Evolutionary conservation across 2,329 filamentous ascomycete genomes (phyloP), one percentile per base, ranked within the genome.

Genomic region (Coccinonectria pachysandricola): DNA sequence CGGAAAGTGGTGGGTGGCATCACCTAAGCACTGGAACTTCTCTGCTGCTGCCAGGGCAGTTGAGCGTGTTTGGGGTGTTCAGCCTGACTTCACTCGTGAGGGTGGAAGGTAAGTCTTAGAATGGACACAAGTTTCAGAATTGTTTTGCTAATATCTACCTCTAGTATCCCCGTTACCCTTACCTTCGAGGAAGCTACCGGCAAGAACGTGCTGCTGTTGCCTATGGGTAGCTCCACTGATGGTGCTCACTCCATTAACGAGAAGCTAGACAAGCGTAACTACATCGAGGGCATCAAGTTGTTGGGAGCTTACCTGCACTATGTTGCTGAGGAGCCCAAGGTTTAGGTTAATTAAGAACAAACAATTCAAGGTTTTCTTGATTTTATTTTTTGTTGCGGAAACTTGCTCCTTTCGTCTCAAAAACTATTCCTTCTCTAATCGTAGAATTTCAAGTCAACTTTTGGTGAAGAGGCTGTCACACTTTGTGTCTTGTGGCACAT

Each of bases 1-100:
- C 33, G 91, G 91, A 44, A 95, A 95, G 63, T 98, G 91, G 91
- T 98, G 91, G 91, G 86, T 93, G 24, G 86, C 92, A 23, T 87
- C 81, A 51, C 88, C 91, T 15, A 91, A 93, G 63, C 88, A 98
- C 70, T 96, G 91, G 86, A 98, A 98, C 70, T 98, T 96, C 62
- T 73, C 76, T 15, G 88, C 88, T 14, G 91, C 91, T 9, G 75
- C 79, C 50, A 96, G 94, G 71, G 91, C 91, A n/a, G 86, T 91
- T 17, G 80, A 96, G 66, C 75, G 85, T 39, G 91, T 98, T 19
- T 98, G 86, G 73, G 83, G 83, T 28, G 80, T 94, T 28, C 71
- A 86, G 64, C 91, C 91, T 14, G 91, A 98, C 61, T 80, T 94
- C 59, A 98, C 91, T 20, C 75, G 91, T 37, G 91, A 98, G 64